phyloP scores from a whole-genome alignment of 2,329 filamentous ascomycete species.

The Talaromyces funiculosus region DNA sequence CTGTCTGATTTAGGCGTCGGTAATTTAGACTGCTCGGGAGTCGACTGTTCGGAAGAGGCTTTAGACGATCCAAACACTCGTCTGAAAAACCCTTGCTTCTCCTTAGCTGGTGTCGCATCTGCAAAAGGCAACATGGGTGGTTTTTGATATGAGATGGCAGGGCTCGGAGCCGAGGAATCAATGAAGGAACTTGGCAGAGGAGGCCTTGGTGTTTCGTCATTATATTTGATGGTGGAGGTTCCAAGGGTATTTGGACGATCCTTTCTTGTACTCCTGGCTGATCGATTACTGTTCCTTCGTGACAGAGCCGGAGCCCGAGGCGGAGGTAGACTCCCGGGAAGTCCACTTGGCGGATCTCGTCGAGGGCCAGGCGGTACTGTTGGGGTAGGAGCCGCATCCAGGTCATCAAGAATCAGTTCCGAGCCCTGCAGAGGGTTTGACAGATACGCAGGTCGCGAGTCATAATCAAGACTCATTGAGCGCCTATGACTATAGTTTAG shows the following conservation, averaged over 20 bases:
- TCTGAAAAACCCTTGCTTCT: conserved; percentile 83
- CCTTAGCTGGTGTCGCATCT: conserved; percentile 50
- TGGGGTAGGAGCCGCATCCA: conserved; percentile 80
- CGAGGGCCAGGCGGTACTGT: conserved; percentile 76
- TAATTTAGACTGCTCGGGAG: conserved; percentile 10
- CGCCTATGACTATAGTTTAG: conserved; percentile 25
- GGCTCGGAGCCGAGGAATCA: conserved; percentile 49
- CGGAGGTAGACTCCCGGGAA: conserved; percentile 21
- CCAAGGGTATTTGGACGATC: conserved; percentile 36
- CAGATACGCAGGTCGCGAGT: conserved; percentile 30
- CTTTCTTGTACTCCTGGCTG: conserved; percentile 35
- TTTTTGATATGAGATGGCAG: conserved; percentile 49
- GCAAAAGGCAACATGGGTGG: conserved; percentile 33
- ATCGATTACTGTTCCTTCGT: conserved; percentile 41
- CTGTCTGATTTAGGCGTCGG: conserved; percentile 5
- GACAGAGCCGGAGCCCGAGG: conserved; percentile 31
- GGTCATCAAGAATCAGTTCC: conserved; percentile 42
- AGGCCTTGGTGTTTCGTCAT: conserved; percentile 27
- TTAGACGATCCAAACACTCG: conserved; percentile 79
- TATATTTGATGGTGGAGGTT: conserved; percentile 28
- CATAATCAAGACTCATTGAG: conserved; percentile 44
- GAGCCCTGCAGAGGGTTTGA: conserved; percentile 19
- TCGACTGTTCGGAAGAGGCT: conserved; percentile 23
- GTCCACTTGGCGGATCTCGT: conserved; percentile 38
- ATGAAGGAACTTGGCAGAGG: conserved; percentile 38